phyloP scores from a whole-genome alignment of 2,329 filamentous ascomycete genomes.

The Fusarium sp. region DNA sequence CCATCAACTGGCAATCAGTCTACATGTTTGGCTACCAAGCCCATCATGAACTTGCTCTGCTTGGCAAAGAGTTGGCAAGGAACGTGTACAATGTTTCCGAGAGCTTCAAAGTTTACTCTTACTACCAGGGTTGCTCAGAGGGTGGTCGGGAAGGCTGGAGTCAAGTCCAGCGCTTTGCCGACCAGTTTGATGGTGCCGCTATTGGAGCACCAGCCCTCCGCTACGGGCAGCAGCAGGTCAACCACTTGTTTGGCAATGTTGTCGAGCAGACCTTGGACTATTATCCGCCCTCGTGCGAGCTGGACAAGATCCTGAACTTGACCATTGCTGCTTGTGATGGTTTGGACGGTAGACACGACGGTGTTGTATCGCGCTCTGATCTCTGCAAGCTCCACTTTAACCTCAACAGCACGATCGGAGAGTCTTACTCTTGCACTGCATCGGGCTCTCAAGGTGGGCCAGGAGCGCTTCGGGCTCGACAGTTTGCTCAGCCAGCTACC shows the following conservation, averaged over 20 bases:
- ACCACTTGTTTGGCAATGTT: constrained; percentile 52
- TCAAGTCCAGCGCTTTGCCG: constrained; percentile 31
- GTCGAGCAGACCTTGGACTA: constrained; percentile 56
- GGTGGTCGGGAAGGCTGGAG: constrained; percentile 59
- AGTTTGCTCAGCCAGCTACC: constrained; percentile 19
- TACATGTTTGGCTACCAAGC: constrained; percentile 64
- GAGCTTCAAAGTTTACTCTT: constrained; percentile 56
- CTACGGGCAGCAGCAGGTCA: constrained; percentile 56
- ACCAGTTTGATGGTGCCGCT: constrained; percentile 30
- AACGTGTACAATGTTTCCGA: constrained; percentile 51
- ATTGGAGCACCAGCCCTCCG: constrained; percentile 37
- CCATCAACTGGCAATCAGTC: constrained; percentile 61
- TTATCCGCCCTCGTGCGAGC: constrained; percentile 53
- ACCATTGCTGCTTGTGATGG: constrained; percentile 35
- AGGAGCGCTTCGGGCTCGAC: constrained; percentile 23
- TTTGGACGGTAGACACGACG: background rate
- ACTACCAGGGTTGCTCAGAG: constrained; percentile 63
- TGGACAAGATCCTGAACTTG: constrained; percentile 63
- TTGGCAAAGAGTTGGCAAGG: constrained; percentile 58
- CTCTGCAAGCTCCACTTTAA: background rate
- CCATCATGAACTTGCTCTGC: constrained; percentile 58
- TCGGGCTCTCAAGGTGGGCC: background rate
- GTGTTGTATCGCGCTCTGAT: background rate
- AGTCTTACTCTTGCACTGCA: constrained; percentile 50
- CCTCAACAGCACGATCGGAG: constrained; percentile 45